phyloP scores from a whole-genome alignment of 495 filamentous ascomycete genomes.

The Tuber microsphaerosporum region DNA sequence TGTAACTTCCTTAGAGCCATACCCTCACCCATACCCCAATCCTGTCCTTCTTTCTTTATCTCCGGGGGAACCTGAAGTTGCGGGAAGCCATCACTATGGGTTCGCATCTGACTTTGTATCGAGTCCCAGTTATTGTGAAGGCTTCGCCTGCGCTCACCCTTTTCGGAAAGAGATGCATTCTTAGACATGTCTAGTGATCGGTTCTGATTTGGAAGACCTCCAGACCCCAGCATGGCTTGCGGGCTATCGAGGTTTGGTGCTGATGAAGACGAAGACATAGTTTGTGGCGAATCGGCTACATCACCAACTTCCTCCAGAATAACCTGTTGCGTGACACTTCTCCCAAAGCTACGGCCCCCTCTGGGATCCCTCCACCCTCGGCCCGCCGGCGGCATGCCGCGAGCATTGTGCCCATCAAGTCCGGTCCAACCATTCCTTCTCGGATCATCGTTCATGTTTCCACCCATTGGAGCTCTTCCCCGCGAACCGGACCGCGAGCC shows the following conservation, averaged over 20 bases:
- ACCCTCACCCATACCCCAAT: conserved; percentile 11
- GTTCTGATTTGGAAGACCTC: background rate
- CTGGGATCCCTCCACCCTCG: conserved; percentile 35
- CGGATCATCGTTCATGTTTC: conserved; percentile 19
- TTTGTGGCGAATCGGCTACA: conserved; percentile 17
- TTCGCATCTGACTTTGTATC: conserved; percentile 9
- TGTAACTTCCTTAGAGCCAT: conserved; percentile 16
- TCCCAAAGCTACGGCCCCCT: conserved; percentile 28
- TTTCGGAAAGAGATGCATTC: background rate
- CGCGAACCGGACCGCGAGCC: conserved; percentile 4
- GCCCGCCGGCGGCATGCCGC: conserved; percentile 9
- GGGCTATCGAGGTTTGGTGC: background rate
- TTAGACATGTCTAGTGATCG: background rate
- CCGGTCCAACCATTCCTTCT: conserved; percentile 19
- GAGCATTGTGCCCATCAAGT: conserved; percentile 14
- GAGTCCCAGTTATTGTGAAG: conserved; percentile 21
- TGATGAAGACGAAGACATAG: background rate
- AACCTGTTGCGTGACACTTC: conserved; percentile 26
- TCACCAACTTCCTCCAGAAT: conserved; percentile 37
- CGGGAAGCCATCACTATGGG: conserved; percentile 3
- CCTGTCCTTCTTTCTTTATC: background rate
- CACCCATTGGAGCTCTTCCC: conserved; percentile 8
- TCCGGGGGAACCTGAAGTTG: conserved; percentile 8
- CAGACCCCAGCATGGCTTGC: background rate
- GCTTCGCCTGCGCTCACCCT: conserved; percentile 8